These are phyloP conservation scores for Phytophthora quininea DNA, from an alignment of 352 stramenopile genomes.

Conservation along the genomic window DNA sequence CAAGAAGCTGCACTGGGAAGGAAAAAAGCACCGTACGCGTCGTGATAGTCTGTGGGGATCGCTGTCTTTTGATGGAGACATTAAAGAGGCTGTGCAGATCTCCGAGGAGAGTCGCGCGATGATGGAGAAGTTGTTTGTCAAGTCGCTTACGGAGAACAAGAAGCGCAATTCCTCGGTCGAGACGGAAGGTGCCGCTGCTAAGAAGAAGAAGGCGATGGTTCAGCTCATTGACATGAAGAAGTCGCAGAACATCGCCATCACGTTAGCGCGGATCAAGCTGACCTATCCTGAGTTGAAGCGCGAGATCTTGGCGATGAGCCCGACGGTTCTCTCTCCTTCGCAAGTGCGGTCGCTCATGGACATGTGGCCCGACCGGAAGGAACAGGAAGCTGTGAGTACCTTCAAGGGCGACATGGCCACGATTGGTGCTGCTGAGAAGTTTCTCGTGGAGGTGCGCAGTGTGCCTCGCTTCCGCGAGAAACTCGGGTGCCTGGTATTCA, in stretches of 20 bases:
- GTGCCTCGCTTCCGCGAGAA: slow-evolving; percentile 78
- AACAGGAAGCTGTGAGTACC: slow-evolving; percentile 71
- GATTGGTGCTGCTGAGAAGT: slow-evolving; percentile 77
- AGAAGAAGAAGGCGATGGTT: slow-evolving; percentile 75
- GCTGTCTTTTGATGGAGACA: slow-evolving; percentile 42
- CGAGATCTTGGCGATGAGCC: slow-evolving; percentile 79
- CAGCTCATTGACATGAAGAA: slow-evolving; percentile 90
- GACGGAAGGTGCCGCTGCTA: slow-evolving; percentile 30
- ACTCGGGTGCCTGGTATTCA: slow-evolving; percentile 79
- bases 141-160: slow-evolving; percentile 63
- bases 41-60: slow-evolving; percentile 77
- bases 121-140: slow-evolving; percentile 84
- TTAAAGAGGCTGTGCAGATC: slow-evolving; percentile 53
- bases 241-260: slow-evolving; percentile 89
- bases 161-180: slow-evolving; percentile 42
- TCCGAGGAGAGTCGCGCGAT: slow-evolving; percentile 74
- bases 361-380: slow-evolving; percentile 82
- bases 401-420: slow-evolving; percentile 67
- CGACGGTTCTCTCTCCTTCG: slow-evolving; percentile 74
- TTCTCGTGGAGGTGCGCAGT: slow-evolving; percentile 73
- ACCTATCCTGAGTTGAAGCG: slow-evolving; percentile 70
- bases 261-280: slow-evolving; percentile 78
- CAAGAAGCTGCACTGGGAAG: slow-evolving; percentile 86
- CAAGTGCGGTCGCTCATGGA: slow-evolving; percentile 85
- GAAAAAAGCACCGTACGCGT: slow-evolving; percentile 49